phyloP scores from a whole-genome alignment of 2,329 filamentous ascomycete genomes.

The Ceratocystis eucalypticola region DNA sequence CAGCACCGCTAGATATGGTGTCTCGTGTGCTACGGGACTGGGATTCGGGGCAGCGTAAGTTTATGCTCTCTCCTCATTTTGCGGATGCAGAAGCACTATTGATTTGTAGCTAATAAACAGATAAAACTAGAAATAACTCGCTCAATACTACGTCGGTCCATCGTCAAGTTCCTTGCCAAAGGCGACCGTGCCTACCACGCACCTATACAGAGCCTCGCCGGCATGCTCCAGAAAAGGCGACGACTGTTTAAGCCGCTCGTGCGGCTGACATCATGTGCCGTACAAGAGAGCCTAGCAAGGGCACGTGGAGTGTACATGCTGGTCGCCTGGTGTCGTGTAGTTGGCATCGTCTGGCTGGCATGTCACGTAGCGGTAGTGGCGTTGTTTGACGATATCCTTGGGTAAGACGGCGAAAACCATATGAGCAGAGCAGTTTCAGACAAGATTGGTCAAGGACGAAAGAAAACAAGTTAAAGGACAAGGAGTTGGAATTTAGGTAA shows the following conservation, averaged over 20 bases:
- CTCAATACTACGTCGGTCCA: slow-evolving; percentile 9
- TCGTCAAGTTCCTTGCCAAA: slow-evolving; percentile 9
- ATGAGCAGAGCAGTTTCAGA: too few relatives aligned
- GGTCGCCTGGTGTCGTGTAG: background rate
- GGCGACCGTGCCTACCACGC: background rate
- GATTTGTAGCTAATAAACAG: background rate
- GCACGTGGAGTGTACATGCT: background rate
- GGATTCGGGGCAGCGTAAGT: slow-evolving; percentile 8
- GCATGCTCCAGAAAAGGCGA: slow-evolving; percentile 10
- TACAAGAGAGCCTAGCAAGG: background rate
- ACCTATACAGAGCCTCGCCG: slow-evolving; percentile 13
- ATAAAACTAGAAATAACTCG: background rate
- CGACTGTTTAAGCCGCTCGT: slow-evolving; percentile 5
- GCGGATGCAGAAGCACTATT: background rate
- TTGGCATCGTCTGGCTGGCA: slow-evolving; percentile 13
- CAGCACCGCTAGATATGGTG: slow-evolving; percentile 12
- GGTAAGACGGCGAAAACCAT: background rate
- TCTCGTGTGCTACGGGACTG: slow-evolving; percentile 6
- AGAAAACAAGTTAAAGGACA: too few relatives aligned
- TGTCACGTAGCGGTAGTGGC: background rate
- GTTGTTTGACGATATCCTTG: slow-evolving; percentile 5
- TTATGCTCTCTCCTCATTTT: background rate
- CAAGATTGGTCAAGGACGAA: too few relatives aligned
- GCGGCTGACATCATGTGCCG: slow-evolving; percentile 2
- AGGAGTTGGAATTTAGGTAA: too few relatives aligned